Evolutionary conservation across 805 yeast species (phyloP).

Genomic region (Candida nanaspora): DNA sequence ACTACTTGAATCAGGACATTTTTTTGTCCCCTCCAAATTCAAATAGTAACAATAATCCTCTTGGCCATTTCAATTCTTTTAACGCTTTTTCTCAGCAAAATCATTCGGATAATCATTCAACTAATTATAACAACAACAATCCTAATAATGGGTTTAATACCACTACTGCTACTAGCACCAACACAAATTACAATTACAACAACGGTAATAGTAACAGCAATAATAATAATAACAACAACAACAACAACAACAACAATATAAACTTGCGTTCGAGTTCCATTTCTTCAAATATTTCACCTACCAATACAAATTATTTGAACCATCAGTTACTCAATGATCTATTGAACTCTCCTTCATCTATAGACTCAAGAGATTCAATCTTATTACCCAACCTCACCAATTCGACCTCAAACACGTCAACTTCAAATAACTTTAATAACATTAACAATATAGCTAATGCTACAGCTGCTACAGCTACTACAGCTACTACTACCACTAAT

Average conservation of each 20-base stretch:
- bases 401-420: background rate
- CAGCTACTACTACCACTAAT: too few relatives aligned
- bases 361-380: background rate
- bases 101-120: constrained; percentile 2
- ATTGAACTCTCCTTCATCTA: background rate
- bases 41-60: too few relatives aligned
- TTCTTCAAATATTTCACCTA: background rate
- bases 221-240: constrained; percentile 3
- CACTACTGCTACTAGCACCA: constrained; percentile 6
- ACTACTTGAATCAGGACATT: background rate
- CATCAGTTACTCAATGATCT: background rate
- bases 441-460: too few relatives aligned
- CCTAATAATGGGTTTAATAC: constrained; percentile 3
- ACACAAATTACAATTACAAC: background rate
- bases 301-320: background rate
- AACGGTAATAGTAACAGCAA: background rate
- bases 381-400: background rate
- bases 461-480: too few relatives aligned
- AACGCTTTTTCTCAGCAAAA: too few relatives aligned
- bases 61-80: too few relatives aligned
- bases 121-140: constrained; percentile 3
- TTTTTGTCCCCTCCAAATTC: too few relatives aligned
- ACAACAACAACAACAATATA: constrained; percentile 1
- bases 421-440: background rate
- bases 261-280: background rate